Evolutionary conservation across 2,329 filamentous ascomycete species (phyloP), one percentile per base, ranked within the genome.

Genomic region (Tolypocladium ophioglossoides): DNA sequence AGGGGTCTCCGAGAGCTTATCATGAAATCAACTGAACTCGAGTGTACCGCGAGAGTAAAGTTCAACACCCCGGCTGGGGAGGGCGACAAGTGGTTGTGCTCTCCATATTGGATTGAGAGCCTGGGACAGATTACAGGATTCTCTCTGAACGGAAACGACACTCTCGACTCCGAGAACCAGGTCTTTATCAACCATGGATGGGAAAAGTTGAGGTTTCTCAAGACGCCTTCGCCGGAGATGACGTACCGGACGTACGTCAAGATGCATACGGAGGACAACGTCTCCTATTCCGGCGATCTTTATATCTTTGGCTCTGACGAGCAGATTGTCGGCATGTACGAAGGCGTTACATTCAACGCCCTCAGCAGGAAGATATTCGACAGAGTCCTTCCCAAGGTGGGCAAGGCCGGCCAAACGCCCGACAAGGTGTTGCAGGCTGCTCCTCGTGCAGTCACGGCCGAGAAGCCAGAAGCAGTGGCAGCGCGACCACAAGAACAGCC

Each of bases 321-420:
- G 22, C 37, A 52, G 38, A 40, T 52, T 14, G 50, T 40, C 24
- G 53, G 38, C 53, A 41, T 52, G 24, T 55, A 52, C 46, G 53
- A 55, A 10, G 44, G 50, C n/a, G 53, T 55, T 20, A 82, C 67
- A 86, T 87, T 74, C 79, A 83, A 66, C 76, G 80, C 35, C 62
- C 83, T 86, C 52, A 83, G 83, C 41, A 83, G 84, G 62, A 80
- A 79, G 62, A 74, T 84, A 24, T 73, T 87, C 57, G 85, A 87
- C 71, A 77, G 82, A 61, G 78, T 88, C 64, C 70, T 87, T 56
- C 84, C 85, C 9, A 46, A 12, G 16, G 7, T 20, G 2, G 40
- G 16, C 14, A 24, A 22, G 14, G 34, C 50, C 18, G n/a, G 11
- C 10, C 37, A 22, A 44, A 44, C 10, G 8, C n/a, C 20, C 5